Base-by-base conservation (phyloP, 192 early-diverging fungal species). In the Linnemannia elongata region DNA sequence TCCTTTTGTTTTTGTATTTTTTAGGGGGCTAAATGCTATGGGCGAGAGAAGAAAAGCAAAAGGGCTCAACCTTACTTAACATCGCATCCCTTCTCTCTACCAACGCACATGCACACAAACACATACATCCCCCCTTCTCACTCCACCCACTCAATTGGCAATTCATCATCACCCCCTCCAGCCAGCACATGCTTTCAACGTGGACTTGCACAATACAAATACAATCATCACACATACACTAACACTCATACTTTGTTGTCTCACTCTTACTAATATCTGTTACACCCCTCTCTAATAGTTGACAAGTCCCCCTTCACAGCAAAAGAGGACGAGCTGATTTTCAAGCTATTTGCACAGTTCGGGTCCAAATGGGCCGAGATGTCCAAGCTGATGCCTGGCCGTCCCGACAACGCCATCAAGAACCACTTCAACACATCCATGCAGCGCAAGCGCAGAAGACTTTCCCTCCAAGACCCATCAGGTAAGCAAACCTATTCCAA, bases 361-460 rank as follows among this genome's bases (percentile, higher is more conserved):
- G 85, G 85, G 15, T 87, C 85, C 5, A 87, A 87, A 35, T 87
- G 85, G 85, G 85, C 85, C 17, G 85, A 87, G 70, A 87, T 87
- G 85, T 81, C 85, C 15, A 87, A 87, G 27, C 74, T 81, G 7
- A 87, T 87, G 84, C 84, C 84, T 18, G 85, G 85, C 33, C 75
- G 85, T 20, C 85, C 85, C 2, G 85, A 87, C 18, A 87, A 87
- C 49, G 85, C 85, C 17, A 87, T 87, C 69, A 87, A 87, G 68
- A 87, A 87, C 42, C 85, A 87, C 36, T 87, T 87, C 79, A 87
- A 87, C 76, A 87, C 85, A 15, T 81, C 85, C 22, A 87, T 87
- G 85, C 85, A 87, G 69, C 85, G 85, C 49, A 87, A 87, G 80
- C 75, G 80, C 7, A 87, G 85, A 60, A 17, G 85, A 49, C 78